Base-by-base conservation (phyloP, 1,284 basidiomycete genomes). In the Cystobasidium sp. region DNA sequence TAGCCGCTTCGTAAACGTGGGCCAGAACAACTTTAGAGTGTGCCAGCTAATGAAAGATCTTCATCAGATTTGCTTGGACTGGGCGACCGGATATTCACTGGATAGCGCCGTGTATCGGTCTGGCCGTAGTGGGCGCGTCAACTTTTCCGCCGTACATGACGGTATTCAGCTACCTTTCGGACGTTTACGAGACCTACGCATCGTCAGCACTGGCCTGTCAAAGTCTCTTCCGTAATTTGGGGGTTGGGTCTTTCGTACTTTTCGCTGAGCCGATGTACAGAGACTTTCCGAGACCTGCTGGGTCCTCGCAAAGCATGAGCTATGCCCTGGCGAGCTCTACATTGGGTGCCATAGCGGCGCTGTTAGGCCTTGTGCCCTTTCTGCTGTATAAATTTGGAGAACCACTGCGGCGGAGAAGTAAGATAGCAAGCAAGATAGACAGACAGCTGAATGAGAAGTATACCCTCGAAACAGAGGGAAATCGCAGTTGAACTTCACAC, bases 311-410 rank as follows among this genome's bases (percentile, higher is more conserved):
- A n/a, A 58, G 74, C 6, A 62, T 81, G 1, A 77, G 77, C 0
- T 81, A 81, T 51, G 78, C 78, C 20, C 78, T 80, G 77, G 80
- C 80, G 0, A 77, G 76, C 47, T 76, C 78, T 14, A 73, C 80
- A 0, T 64, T 77, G 0, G 80, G 43, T 0, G 49, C 78, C 18
- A 37, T 81, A 18, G 80, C 79, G 0, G 76, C 76, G 0, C 49
- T 77, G 10, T 56, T 81, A 20, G 80, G 80, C 5, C 63, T 78
- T 5, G 78, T 76, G 20, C 80, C 80, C 0, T 81, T 81, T 63
- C 55, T 81, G 1, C 74, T 81, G 0, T 70, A 61, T 22, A 24
- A n/a, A 31, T 49, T 39, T 12, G 68, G 68, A 4, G 68, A 70
- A 37, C 18, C 43, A 47, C 56, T 70, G 49, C 55, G 68, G 37